Conservation (phyloP, 768 basidiomycete genomes). For the Podaxis rugospora region DNA sequence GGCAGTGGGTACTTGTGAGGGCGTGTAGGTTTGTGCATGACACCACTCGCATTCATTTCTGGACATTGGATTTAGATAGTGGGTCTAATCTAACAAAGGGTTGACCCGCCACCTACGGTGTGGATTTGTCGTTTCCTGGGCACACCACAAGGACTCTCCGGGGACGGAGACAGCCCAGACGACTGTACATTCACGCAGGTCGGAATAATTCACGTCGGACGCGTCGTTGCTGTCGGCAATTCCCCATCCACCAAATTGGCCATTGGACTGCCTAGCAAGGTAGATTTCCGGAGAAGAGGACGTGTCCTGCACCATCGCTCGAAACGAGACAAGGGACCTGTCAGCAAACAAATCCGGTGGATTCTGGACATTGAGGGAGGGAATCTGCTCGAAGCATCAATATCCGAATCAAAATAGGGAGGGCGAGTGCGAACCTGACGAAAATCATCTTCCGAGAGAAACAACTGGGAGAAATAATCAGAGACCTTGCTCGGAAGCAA, state of each 20-base stretch:
- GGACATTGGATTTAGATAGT: neutral
- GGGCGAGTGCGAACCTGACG: constrained; percentile 27
- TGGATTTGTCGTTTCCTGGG: constrained; percentile 19
- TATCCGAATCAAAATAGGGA: neutral
- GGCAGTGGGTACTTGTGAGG: constrained; percentile 67
- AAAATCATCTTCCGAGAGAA: constrained; percentile 35
- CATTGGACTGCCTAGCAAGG: constrained; percentile 39
- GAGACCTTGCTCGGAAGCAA: constrained; percentile 40
- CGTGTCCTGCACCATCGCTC: constrained; percentile 81
- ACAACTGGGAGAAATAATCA: constrained; percentile 41
- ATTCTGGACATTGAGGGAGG: constrained; percentile 40
- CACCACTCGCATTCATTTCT: constrained; percentile 7
- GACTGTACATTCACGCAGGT: constrained; percentile 57
- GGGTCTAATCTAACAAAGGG: neutral
- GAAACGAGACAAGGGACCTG: constrained; percentile 65
- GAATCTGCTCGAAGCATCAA: constrained; percentile 41
- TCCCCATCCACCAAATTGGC: constrained; percentile 74
- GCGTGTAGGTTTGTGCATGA: constrained; percentile 18
- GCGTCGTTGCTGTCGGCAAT: constrained; percentile 33
- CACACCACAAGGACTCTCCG: constrained; percentile 59
- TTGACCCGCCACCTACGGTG: neutral
- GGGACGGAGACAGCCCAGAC: constrained; percentile 78
- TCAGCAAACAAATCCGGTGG: constrained; percentile 47
- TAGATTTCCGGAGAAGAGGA: constrained; percentile 73
- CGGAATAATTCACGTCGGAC: constrained; percentile 36